Base-by-base conservation (phyloP, 768 basidiomycete species). In the Serendipita sp. region DNA sequence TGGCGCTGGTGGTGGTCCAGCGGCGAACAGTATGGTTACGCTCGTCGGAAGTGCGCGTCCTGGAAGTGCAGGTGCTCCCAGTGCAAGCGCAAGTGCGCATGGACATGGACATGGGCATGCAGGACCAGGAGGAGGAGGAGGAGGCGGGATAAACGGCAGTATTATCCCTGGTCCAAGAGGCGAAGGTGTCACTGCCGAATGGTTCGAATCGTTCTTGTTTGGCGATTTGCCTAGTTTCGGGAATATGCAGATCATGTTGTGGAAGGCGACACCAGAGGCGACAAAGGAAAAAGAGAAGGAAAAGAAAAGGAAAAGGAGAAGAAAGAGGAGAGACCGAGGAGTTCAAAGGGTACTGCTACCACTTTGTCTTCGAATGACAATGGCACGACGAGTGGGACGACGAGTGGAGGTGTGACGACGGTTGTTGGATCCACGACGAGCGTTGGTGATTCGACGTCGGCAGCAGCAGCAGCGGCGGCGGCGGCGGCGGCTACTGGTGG, bases 181-280 rank as follows among this genome's bases (percentile, higher is more conserved):
- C 13, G 41, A 41, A 13, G 37, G 56, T 0, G 56, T 38, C 16
- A 11, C 28, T 37, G 56, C 56, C 0, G 85, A 89, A 70, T 94
- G 92, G 92, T 86, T 89, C 67, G 92, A 94, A 74, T 76, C 70
- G 46, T 92, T 94, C 71, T 72, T 75, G 24, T 85, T 91, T 67
- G 72, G 83, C 1, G 89, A 91, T 70, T 74, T 93, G 32, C 89
- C 91, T 16, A 87, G 88, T 0, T 90, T 91, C 69, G 82, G 84
- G 66, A 80, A 79, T 35, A 74, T 93, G 46, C 83, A 84, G 63
- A 75, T 93, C 66, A 73, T 81, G 44, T 76, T 93, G 24, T 87
- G 81, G 81, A 80, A 79, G 65, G 86, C 56, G 18, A 24, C 8
- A 24, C 18, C 34, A 24, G 35, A 35, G 18, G 18, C 41, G 51